phyloP scores from a whole-genome alignment of 2,329 filamentous ascomycete genomes.

The Cordyceps javanica region DNA sequence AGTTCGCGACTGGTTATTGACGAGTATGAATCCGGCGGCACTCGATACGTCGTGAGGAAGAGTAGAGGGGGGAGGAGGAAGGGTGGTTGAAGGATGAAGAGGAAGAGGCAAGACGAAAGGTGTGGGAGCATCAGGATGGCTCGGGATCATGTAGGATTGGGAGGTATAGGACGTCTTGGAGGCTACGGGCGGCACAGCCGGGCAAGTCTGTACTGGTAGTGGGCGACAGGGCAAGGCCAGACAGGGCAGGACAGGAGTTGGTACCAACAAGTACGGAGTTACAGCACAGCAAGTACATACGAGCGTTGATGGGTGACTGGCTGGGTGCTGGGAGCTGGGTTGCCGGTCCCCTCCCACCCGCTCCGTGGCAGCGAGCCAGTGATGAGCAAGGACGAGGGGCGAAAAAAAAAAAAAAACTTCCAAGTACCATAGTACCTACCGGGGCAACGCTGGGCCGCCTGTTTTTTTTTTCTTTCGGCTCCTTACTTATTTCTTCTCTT shows the following conservation, averaged over 20 bases:
- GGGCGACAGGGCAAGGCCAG: not conserved
- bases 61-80: conserved; percentile 16
- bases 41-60: conserved; percentile 29
- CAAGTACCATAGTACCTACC: not conserved
- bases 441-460: not conserved
- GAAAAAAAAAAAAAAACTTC: not conserved
- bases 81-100: conserved; percentile 17
- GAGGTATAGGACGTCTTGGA: conserved; percentile 7
- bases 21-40: conserved; percentile 16
- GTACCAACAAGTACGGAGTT: not conserved
- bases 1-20: conserved; percentile 11
- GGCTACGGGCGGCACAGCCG: conserved; percentile 22
- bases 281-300: not conserved
- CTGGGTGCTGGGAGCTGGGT: not conserved
- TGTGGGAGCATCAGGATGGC: conserved; percentile 18
- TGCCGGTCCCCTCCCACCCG: not conserved
- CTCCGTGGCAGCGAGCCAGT: not conserved
- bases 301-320: not conserved
- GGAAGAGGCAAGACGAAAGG: conserved; percentile 19
- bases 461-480: not conserved
- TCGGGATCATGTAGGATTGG: conserved; percentile 8
- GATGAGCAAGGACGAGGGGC: not conserved
- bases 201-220: conserved; percentile 9
- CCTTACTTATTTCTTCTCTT: no score
- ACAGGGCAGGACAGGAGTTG: not conserved